phyloP scores from a whole-genome alignment of 148 eudicot genomes.

The Gaultheria prostrata region DNA sequence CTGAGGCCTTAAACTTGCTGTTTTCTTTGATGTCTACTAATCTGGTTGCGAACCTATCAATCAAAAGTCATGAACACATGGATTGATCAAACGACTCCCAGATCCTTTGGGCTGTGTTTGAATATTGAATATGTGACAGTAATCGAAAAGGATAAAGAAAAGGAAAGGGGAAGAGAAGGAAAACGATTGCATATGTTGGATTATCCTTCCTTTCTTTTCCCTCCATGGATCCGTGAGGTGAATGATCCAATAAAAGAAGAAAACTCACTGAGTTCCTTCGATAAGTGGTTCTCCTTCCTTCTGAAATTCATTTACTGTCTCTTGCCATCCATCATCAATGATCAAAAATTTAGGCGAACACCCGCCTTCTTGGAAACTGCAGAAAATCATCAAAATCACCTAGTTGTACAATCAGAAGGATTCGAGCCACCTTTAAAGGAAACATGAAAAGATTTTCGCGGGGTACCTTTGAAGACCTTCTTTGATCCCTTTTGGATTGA shows the following conservation, averaged over 20 bases:
- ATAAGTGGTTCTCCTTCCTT: constrained; percentile 5
- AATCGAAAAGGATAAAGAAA: not conserved
- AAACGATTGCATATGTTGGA: not conserved
- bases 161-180: not conserved
- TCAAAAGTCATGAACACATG: not conserved
- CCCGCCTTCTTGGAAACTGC: not conserved
- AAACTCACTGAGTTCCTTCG: constrained; percentile 1
- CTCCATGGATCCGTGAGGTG: not conserved
- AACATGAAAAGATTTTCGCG: not conserved
- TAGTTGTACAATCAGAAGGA: not conserved
- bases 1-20: constrained; percentile 4
- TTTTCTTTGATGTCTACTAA: constrained; percentile 10
- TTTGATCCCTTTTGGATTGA: not conserved
- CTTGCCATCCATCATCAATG: constrained; percentile 12
- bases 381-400: not conserved
- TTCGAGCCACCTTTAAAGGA: not conserved
- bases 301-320: constrained; percentile 2
- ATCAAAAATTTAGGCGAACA: not conserved
- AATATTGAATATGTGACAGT: not conserved
- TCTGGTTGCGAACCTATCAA: constrained; percentile 5
- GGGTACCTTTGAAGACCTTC: constrained; percentile 2
- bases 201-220: not conserved
- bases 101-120: not conserved
- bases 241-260: not conserved
- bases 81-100: not conserved